phyloP scores from a whole-genome alignment of 2,329 filamentous ascomycete genomes.

The Alternaria triticina region DNA sequence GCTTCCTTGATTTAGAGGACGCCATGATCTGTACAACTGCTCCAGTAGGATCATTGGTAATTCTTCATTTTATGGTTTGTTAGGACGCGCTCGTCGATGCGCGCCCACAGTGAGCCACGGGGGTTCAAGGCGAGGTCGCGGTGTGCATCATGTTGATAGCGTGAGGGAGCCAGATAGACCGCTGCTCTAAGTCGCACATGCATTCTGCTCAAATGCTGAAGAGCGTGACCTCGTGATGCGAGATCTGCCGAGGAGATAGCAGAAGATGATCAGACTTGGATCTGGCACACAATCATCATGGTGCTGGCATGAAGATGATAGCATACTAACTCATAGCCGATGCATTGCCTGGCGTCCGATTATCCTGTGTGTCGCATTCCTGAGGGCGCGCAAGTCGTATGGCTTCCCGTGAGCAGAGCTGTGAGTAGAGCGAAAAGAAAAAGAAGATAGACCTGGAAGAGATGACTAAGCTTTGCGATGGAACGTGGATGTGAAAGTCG shows the following conservation, averaged over 20 bases:
- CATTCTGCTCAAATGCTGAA: neutral
- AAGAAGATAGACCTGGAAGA: neutral
- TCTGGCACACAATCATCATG: neutral
- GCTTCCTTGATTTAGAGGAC: neutral
- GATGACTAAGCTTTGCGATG: neutral
- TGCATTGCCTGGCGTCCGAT: neutral
- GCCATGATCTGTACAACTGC: neutral
- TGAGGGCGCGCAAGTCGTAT: neutral
- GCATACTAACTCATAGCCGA: neutral
- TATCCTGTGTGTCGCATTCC: neutral
- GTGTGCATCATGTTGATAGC: neutral
- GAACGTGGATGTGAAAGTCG: neutral
- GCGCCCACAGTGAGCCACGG: neutral
- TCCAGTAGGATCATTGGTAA: neutral
- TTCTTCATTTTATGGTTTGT: neutral
- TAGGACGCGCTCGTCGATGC: neutral
- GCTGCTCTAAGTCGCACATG: neutral
- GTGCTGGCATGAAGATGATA: neutral
- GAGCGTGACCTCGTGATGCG: neutral
- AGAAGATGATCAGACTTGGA: neutral
- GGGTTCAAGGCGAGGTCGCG: no score
- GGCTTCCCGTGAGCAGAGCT: neutral
- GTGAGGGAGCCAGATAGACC: neutral
- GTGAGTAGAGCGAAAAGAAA: neutral
- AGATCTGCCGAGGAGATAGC: neutral